phyloP scores from a whole-genome alignment of 768 basidiomycete genomes.

The Podaxis mareebaensis region DNA sequence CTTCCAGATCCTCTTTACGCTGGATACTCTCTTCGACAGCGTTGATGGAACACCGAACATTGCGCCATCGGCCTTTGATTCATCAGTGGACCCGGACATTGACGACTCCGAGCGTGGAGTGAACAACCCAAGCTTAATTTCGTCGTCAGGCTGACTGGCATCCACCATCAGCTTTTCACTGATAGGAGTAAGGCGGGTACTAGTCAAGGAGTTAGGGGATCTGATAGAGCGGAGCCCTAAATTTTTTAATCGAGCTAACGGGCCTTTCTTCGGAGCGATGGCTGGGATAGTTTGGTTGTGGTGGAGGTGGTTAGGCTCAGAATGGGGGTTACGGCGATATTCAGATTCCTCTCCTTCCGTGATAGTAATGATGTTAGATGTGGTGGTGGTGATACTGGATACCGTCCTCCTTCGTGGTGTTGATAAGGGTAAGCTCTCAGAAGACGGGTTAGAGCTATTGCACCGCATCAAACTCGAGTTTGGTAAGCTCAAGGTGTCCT shows the following conservation, averaged over 20 bases:
- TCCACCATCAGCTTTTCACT: not conserved
- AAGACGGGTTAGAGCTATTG: not conserved
- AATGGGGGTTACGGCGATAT: not conserved
- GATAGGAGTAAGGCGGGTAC: not conserved
- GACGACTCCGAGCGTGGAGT: not conserved
- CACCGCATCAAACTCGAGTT: not conserved
- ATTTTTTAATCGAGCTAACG: not conserved
- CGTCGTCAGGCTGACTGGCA: not conserved
- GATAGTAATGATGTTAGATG: not conserved
- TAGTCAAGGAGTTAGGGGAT: not conserved
- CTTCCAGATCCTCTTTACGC: constrained; percentile 8
- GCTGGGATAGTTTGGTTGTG: not conserved
- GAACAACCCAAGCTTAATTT: constrained; percentile 6
- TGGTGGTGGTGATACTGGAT: not conserved
- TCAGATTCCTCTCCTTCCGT: not conserved
- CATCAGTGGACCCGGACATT: constrained; percentile 1
- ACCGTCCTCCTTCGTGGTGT: not conserved
- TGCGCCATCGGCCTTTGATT: not conserved
- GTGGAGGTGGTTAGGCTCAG: not conserved
- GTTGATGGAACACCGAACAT: not conserved
- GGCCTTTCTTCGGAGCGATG: not conserved
- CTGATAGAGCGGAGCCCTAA: constrained; percentile 7
- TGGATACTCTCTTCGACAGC: not conserved
- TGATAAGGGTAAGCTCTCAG: not conserved
- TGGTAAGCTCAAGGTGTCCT: not conserved